A percentile compares a stretch with the other conserved stretches of the same genome.
Evolutionary conservation across 2,329 filamentous ascomycete genomes (phyloP).

Genomic region (Pseudogymnoascus sp.): DNA sequence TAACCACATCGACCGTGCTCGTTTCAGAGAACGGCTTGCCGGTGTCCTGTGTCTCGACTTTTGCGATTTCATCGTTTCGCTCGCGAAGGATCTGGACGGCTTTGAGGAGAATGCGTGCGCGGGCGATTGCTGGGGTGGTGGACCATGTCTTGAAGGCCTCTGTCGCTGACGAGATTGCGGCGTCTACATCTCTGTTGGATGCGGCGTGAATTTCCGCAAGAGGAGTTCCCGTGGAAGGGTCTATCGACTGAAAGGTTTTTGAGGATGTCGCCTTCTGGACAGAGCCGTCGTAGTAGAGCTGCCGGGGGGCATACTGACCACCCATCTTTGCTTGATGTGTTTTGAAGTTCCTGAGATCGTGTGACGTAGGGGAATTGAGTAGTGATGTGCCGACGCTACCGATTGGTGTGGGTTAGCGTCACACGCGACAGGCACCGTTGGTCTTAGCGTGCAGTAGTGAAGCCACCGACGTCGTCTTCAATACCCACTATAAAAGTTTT

Average conservation of each 20-base stretch:
- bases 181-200: conserved; percentile 58
- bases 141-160: conserved; percentile 72
- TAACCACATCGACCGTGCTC: conserved; percentile 72
- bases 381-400: conserved; percentile 18
- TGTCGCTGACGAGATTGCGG: conserved; percentile 62
- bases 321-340: conserved; percentile 18
- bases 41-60: conserved; percentile 74
- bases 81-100: conserved; percentile 66
- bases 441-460: not conserved
- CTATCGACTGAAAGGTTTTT: conserved; percentile 61
- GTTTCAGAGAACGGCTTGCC: conserved; percentile 83
- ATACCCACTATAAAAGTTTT: conserved; percentile 8
- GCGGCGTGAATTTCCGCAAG: conserved; percentile 67
- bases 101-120: conserved; percentile 69
- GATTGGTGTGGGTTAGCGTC: not conserved
- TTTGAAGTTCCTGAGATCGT: conserved; percentile 1
- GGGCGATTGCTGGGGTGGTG: conserved; percentile 62
- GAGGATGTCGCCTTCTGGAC: conserved; percentile 52
- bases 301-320: conserved; percentile 41
- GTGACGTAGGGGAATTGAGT: not conserved
- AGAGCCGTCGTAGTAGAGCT: conserved; percentile 70
- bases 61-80: conserved; percentile 72
- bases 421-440: not conserved
- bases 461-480: not conserved
- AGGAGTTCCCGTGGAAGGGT: conserved; percentile 63